Base-by-base conservation (phyloP, 768 basidiomycete genomes). In the Lactarius deliciosus region DNA sequence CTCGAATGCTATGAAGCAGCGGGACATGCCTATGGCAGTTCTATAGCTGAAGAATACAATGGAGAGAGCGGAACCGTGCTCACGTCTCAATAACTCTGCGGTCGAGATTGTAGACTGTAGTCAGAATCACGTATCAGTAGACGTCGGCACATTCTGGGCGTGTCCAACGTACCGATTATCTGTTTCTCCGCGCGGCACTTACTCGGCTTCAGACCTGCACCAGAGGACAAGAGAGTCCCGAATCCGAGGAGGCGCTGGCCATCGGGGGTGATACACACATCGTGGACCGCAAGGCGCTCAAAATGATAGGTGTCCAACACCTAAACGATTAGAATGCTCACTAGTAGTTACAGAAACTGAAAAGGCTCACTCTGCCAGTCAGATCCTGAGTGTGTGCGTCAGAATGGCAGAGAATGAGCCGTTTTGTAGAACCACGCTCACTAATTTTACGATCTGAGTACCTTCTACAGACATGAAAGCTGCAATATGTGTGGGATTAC, bases 181-280 rank as follows among this genome's bases (percentile, higher is more conserved):
- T 88, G 85, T 69, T 91, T 92, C 75, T 91, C 90, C 34, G 80
- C 79, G 45, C 85, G 79, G n/a, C 87, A 89, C 77, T 85, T 90
- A 74, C 84, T 88, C 15, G 90, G 90, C 47, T 85, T 82, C 28
- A 89, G 75, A 6, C 87, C 86, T 55, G 79, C 81, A 1, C 83
- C 83, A 8, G 89, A 90, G 62, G 81, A 77, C n/a, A 86, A 76
- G 54, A 91, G 75, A 8, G 86, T 88, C 0, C 87, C 90, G 34
- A 91, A 87, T 40, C 84, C 87, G 30, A 92, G 76, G 55, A 91
- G 78, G 10, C 88, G 82, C 50, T 77, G 74, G 22, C 81, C 80
- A 73, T 91, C 89, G 1, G 86, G 85, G 0, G 88, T 89, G 5
- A 90, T 81, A 7, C 87, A 87, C 30, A 91, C 85, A 71, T 90